Evolutionary conservation across 2,329 filamentous ascomycete species (phyloP).

Genomic region (Sporothrix dimorphospora): DNA sequence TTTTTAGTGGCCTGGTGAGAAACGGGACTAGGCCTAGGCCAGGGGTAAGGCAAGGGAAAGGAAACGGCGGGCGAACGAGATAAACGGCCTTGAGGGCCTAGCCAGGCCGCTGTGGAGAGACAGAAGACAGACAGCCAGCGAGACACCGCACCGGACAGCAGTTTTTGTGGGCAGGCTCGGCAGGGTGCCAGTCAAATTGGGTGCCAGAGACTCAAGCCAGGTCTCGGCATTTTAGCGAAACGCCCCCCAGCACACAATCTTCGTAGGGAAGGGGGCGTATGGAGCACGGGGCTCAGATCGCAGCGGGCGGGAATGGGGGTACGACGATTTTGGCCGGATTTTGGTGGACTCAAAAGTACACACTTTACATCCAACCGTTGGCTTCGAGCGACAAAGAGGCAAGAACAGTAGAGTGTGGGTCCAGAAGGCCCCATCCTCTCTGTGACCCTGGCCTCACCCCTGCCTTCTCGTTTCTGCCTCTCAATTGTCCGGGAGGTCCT

Average conservation of each 20-base stretch:
- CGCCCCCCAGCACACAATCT: slow-evolving; percentile 6
- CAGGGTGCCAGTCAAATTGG: slow-evolving; percentile 27
- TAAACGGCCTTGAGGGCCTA: slow-evolving; percentile 4
- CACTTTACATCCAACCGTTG: slow-evolving; percentile 10
- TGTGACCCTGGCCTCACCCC: slow-evolving; percentile 18
- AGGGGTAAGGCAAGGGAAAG: slow-evolving; percentile 28
- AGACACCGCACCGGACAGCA: slow-evolving; percentile 17
- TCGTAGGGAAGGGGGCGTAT: neutral
- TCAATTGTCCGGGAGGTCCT: slow-evolving; percentile 20
- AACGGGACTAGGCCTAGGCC: slow-evolving; percentile 28
- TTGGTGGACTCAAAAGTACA: neutral
- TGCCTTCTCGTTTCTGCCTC: slow-evolving; percentile 7
- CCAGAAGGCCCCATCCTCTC: slow-evolving; percentile 4
- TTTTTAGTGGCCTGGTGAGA: slow-evolving; percentile 7
- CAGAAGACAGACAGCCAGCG: neutral
- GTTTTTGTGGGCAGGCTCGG: neutral
- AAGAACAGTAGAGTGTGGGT: slow-evolving; percentile 4
- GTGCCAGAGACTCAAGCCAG: too few species aligned
- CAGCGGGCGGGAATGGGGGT: neutral
- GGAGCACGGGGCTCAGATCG: slow-evolving; percentile 4
- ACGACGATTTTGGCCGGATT: neutral
- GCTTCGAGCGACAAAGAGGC: slow-evolving; percentile 4
- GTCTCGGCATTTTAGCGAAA: slow-evolving; percentile 34
- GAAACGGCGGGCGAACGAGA: slow-evolving; percentile 27
- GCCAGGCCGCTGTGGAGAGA: slow-evolving; percentile 2